A percentile compares a stretch with the other conserved stretches of the same genome.
Conservation (phyloP, 2,329 filamentous ascomycete species). For the Parasarocladium wereldwijsianum region DNA sequence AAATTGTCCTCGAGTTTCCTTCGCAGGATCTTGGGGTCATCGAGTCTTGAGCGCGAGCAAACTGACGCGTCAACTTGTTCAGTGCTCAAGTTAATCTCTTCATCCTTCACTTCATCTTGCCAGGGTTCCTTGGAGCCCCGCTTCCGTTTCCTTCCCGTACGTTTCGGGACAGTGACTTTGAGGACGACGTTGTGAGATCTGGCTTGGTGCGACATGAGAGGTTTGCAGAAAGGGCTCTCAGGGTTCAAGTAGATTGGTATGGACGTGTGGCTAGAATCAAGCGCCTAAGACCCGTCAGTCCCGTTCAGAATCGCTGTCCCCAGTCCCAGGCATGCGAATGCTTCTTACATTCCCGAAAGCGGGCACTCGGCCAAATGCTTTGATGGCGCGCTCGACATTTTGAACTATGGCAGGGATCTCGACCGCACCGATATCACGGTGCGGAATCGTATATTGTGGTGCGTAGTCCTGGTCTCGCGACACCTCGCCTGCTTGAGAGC, state of each 20-base stretch:
- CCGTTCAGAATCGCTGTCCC: not conserved
- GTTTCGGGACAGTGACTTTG: constrained; percentile 72
- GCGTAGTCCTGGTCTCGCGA: constrained; percentile 14
- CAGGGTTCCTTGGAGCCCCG: constrained; percentile 58
- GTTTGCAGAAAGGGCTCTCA: constrained; percentile 64
- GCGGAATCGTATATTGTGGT: constrained; percentile 20
- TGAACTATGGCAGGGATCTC: constrained; percentile 28
- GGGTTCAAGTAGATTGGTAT: constrained; percentile 64
- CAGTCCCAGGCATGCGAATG: not conserved
- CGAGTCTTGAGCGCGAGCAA: constrained; percentile 29
- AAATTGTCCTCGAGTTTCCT: constrained; percentile 57
- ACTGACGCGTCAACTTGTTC: constrained; percentile 13
- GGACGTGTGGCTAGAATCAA: constrained; percentile 33
- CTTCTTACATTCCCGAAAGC: constrained; percentile 22
- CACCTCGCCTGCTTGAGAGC: too few relatives aligned
- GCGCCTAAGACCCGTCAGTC: constrained; percentile 18
- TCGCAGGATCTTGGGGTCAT: constrained; percentile 40
- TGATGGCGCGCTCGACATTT: constrained; percentile 26
- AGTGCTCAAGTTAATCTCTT: constrained; percentile 10
- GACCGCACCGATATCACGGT: constrained; percentile 21
- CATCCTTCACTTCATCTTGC: constrained; percentile 24
- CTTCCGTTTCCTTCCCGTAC: constrained; percentile 77
- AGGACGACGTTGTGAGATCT: constrained; percentile 72
- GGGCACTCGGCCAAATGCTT: constrained; percentile 24
- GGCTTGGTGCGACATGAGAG: constrained; percentile 61